Evolutionary conservation across 2,329 filamentous ascomycete species (phyloP).

Genomic region (Periconia sp.): DNA sequence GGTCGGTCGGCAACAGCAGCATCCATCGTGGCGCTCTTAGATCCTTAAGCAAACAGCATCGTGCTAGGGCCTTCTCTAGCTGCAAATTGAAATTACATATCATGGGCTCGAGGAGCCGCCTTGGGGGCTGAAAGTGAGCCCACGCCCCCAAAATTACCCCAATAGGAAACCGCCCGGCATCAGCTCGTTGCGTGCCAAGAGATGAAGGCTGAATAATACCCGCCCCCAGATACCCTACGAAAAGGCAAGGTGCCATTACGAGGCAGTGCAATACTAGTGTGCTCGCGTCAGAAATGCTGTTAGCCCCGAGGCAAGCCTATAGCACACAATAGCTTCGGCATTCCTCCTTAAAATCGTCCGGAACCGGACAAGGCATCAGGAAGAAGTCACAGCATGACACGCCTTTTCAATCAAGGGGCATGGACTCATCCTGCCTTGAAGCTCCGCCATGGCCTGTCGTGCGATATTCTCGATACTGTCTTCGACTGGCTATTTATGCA

Average conservation of each 20-base stretch:
- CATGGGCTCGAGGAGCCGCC: too few relatives aligned
- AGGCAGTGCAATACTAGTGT: too few relatives aligned
- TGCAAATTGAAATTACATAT: too few relatives aligned
- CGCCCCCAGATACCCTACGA: too few relatives aligned
- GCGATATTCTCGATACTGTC: neutral
- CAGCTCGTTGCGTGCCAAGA: constrained; percentile 1
- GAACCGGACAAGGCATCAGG: too few relatives aligned
- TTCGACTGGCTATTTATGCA: constrained; percentile 1
- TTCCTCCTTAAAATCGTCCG: too few relatives aligned
- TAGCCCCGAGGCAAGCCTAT: too few relatives aligned
- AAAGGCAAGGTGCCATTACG: too few relatives aligned
- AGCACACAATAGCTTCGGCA: too few relatives aligned
- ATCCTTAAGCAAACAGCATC: too few relatives aligned
- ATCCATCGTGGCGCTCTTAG: neutral
- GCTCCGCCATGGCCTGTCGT: neutral
- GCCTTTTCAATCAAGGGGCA: neutral
- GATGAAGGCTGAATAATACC: neutral
- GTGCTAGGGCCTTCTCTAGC: too few relatives aligned
- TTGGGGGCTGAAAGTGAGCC: neutral
- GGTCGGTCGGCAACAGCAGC: neutral
- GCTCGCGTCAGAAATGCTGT: too few relatives aligned
- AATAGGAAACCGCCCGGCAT: neutral
- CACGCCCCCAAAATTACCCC: constrained; percentile 1
- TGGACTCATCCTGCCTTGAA: neutral
- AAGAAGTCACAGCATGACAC: neutral